Conservation (phyloP, 495 filamentous ascomycete species). For the Talaromyces wortmannii region DNA sequence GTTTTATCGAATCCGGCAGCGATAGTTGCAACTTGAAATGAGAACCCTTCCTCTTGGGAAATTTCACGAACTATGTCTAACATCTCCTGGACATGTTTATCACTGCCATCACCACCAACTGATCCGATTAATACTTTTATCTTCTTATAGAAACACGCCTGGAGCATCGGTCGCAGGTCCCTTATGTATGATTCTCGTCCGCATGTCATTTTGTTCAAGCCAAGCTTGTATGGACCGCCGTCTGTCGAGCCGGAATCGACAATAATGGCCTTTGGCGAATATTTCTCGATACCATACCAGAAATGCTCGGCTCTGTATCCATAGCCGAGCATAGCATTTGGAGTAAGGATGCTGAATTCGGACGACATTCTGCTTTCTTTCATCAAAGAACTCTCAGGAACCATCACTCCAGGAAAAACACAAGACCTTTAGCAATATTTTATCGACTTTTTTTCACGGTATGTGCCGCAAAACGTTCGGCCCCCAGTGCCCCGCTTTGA, state of each 20-base stretch:
- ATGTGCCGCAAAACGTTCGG: too few relatives aligned
- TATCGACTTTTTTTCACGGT: too few relatives aligned
- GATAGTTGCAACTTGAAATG: constrained; percentile 34
- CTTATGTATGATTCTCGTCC: constrained; percentile 26
- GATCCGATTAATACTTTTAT: constrained; percentile 38
- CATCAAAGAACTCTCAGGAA: neutral
- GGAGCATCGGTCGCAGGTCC: constrained; percentile 31
- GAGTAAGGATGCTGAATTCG: constrained; percentile 33
- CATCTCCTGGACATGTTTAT: constrained; percentile 35
- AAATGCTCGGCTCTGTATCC: constrained; percentile 23
- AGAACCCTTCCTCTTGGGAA: constrained; percentile 17
- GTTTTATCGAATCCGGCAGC: constrained; percentile 22
- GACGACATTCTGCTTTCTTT: neutral
- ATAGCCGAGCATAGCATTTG: constrained; percentile 43
- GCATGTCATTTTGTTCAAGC: constrained; percentile 23
- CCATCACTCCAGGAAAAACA: too few relatives aligned
- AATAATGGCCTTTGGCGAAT: constrained; percentile 35
- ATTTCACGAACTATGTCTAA: constrained; percentile 25
- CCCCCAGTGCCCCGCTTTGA: too few relatives aligned
- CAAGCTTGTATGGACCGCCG: constrained; percentile 37
- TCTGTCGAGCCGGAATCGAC: constrained; percentile 44
- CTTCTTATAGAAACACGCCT: constrained; percentile 15
- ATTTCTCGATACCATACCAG: constrained; percentile 19
- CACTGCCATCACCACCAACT: constrained; percentile 39
- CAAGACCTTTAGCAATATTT: too few relatives aligned